Conservation (phyloP, 257 asterid genomes). For the Anisodus tanguticus region DNA sequence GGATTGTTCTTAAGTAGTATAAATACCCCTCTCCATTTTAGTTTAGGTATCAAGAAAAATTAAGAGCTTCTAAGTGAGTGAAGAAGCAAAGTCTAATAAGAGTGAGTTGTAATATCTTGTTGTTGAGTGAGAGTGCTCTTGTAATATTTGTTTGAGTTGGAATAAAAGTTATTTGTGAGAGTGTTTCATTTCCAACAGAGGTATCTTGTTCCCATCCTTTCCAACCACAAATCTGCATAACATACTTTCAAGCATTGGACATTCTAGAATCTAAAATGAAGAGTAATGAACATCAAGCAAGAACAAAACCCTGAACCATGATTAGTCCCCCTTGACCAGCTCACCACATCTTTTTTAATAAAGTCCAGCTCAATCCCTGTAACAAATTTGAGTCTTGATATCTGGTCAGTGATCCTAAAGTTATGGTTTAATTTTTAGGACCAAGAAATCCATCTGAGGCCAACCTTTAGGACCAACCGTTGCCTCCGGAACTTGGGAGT, state of each 20-base stretch:
- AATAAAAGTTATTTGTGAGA: too few relatives aligned
- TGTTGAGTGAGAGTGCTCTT: too few relatives aligned
- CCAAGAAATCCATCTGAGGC: not conserved
- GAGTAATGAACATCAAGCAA: not conserved
- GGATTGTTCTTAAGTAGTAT: too few relatives aligned
- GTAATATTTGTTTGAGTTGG: too few relatives aligned
- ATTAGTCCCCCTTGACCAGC: not conserved
- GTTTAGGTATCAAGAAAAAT: too few relatives aligned
- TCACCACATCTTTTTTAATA: not conserved
- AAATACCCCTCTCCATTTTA: too few relatives aligned
- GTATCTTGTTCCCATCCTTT: conserved; percentile 95
- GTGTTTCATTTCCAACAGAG: too few relatives aligned
- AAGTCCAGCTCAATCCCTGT: not conserved
- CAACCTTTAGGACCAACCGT: not conserved
- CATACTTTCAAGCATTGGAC: conserved; percentile 26
- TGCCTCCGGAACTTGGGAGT: not conserved
- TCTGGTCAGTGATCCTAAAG: conserved; percentile 18
- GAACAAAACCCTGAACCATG: conserved; percentile 4
- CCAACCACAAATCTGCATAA: conserved; percentile 83
- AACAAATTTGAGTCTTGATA: not conserved
- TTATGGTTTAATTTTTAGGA: not conserved
- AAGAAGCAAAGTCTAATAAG: too few relatives aligned
- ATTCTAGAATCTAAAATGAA: not conserved
- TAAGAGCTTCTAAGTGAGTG: too few relatives aligned
- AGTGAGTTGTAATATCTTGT: too few relatives aligned